Evolutionary conservation across 2,329 filamentous ascomycete genomes (phyloP), one percentile per base, ranked within the genome.

Genomic region (Rhynchosporium graminicola): DNA sequence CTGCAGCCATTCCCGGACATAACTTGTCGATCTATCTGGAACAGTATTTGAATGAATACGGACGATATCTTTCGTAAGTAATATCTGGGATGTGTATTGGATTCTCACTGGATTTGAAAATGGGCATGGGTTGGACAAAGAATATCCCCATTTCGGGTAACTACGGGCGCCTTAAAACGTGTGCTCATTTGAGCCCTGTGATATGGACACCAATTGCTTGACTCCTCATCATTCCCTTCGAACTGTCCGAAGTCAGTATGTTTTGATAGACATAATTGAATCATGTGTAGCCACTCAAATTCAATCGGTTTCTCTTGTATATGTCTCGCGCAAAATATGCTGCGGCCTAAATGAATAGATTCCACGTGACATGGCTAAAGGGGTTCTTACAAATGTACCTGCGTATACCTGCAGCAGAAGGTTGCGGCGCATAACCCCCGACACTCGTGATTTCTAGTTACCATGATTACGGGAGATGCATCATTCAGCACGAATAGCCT

Each of bases 31-130:
- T 73, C 4, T 79, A 81, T 69, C 70, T 82, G 47, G 77, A 81
- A 68, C 76, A 78, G 77, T 83, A 80, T 68, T 71, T 81, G 13
- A 76, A 80, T 45, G 78, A 80, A 26, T 79, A 79, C 67, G 78
- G 78, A 4, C 68, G 74, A 68, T 73, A 72, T 65, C 70, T 74
- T 50, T 65, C 62, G 31, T 70, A 62, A 29, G 29, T 40, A 4
- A 38, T 9, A 20, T 42, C 13, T 52, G 15, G n/a, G n/a, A 3
- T 40, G 38, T 45, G 15, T 48, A 6, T 33, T 52, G 5, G 28
- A 36, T 51, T 12, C n/a, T 43, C n/a, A 12, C 26, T 7, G 40
- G 43, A 42, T 61, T 38, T 57, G 48, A 42, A 38, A 47, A 9
- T 7, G 43, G 43, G n/a, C 43, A 46, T 46, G 43, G 43, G 10